Conservation (phyloP, 208 protist genomes). For the Angomonas ambiguus region DNA sequence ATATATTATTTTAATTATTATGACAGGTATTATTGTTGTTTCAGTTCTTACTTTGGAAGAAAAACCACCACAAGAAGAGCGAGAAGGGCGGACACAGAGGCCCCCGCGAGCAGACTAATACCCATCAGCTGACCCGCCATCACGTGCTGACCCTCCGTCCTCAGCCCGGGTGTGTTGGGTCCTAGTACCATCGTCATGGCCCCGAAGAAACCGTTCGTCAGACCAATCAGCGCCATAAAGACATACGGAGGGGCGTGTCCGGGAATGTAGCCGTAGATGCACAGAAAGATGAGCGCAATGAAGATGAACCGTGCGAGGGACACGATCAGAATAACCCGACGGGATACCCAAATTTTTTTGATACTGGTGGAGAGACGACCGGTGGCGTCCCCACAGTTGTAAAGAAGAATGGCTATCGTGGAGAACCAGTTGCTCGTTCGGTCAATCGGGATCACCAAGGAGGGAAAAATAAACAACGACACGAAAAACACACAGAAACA, state of each 20-base stretch:
- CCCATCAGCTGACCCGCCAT: conserved; percentile 82
- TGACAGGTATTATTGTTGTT: not conserved
- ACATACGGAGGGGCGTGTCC: conserved; percentile 51
- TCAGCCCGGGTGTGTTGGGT: conserved; percentile 35
- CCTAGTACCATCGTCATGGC: conserved; percentile 73
- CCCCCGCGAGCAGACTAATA: conserved; percentile 57
- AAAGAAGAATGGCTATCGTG: conserved; percentile 74
- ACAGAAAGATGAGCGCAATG: conserved; percentile 71
- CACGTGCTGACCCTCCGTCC: conserved; percentile 56
- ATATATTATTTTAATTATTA: not conserved
- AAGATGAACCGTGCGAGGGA: conserved; percentile 43
- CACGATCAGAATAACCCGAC: conserved; percentile 39
- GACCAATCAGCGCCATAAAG: conserved; percentile 44
- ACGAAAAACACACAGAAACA: conserved; percentile 78
- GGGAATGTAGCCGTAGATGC: conserved; percentile 75
- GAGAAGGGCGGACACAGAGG: conserved; percentile 45
- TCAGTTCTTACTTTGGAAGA: conserved; percentile 34
- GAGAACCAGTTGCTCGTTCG: conserved; percentile 65
- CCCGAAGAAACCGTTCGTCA: conserved; percentile 79
- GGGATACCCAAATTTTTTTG: conserved; percentile 40
- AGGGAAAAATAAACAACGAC: conserved; percentile 72
- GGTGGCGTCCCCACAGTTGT: conserved; percentile 73
- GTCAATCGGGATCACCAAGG: conserved; percentile 62
- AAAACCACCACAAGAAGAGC: conserved; percentile 60
- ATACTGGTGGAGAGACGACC: conserved; percentile 53